Percentiles rank a stretch among this genome's conserved stretches.
These are phyloP conservation scores for Colletotrichum costaricense DNA, from an alignment of 2,329 filamentous ascomycete species.

Conservation along the genomic window DNA sequence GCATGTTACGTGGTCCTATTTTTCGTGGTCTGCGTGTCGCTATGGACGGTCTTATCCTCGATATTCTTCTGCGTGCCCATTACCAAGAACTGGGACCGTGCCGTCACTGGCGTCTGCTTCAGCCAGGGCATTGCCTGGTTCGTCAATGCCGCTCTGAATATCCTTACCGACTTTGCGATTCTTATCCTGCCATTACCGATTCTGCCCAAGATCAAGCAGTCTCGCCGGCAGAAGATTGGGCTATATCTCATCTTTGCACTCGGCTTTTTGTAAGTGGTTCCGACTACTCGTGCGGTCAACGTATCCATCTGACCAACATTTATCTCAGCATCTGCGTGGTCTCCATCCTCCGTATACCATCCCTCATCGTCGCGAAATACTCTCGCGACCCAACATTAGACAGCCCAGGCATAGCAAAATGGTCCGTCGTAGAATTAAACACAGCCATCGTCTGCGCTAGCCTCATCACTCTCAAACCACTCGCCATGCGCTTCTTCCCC, in stretches of 20 bases:
- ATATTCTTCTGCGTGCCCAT: conserved; percentile 40
- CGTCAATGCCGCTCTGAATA: conserved; percentile 39
- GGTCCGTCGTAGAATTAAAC: conserved; percentile 43
- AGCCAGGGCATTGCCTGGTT: conserved; percentile 17
- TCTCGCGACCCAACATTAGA: conserved; percentile 39
- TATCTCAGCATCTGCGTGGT: conserved; percentile 40
- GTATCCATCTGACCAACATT: not conserved
- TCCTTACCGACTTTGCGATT: conserved; percentile 41
- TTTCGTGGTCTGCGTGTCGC: conserved; percentile 36
- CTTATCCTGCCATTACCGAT: conserved; percentile 42
- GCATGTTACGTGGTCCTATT: conserved; percentile 32
- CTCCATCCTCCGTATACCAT: conserved; percentile 40
- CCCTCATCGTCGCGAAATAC: conserved; percentile 30
- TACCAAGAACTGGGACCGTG: conserved; percentile 35
- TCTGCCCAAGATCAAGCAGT: conserved; percentile 37
- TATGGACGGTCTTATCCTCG: conserved; percentile 34
- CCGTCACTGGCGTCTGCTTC: conserved; percentile 5
- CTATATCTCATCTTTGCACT: conserved; percentile 41
- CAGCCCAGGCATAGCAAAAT: conserved; percentile 38
- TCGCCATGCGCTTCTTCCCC: conserved; percentile 44
- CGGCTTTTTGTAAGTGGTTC: conserved; percentile 39
- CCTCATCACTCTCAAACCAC: conserved; percentile 41
- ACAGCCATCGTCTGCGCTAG: conserved; percentile 43
- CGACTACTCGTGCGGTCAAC: too few species aligned
- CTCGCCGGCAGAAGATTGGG: conserved; percentile 38